Evolutionary conservation across 1,284 basidiomycete species (phyloP).

Genomic region (Fistulina hepatica): DNA sequence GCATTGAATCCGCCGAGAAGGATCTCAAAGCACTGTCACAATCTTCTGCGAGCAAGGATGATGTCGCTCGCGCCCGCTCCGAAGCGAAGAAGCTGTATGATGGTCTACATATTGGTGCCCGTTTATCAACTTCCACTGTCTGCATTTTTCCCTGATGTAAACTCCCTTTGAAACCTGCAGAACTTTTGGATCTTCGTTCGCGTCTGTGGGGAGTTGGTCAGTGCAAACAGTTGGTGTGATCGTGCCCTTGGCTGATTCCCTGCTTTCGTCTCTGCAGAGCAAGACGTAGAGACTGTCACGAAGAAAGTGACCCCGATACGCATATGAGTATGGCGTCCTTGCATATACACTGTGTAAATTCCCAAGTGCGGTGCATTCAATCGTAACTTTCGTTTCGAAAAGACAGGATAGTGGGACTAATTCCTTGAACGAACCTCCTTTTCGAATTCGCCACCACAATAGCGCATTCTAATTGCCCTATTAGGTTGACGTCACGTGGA

Average conservation of each 20-base stretch:
- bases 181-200: constrained; percentile 65
- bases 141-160: constrained; percentile 1
- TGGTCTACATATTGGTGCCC: constrained; percentile 66
- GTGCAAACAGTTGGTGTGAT: constrained; percentile 23
- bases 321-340: too few species aligned
- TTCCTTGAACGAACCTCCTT: too few species aligned
- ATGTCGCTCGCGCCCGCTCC: constrained; percentile 59
- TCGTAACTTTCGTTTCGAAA: too few species aligned
- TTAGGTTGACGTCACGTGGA: too few species aligned
- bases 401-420: too few species aligned
- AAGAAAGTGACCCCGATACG: constrained; percentile 57
- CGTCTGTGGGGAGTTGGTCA: constrained; percentile 79
- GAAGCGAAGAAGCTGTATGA: constrained; percentile 84
- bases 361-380: too few species aligned
- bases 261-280: constrained; percentile 35
- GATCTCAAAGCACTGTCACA: constrained; percentile 71
- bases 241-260: constrained; percentile 11
- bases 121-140: constrained; percentile 18
- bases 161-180: constrained; percentile 25
- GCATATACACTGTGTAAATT: constrained; percentile 29
- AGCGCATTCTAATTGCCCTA: too few species aligned
- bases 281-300: constrained; percentile 64
- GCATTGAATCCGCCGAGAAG: constrained; percentile 83
- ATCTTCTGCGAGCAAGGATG: constrained; percentile 63
- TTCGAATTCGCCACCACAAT: too few species aligned